A percentile compares a stretch with the other conserved stretches of the same genome.
Evolutionary conservation across 805 yeast species (phyloP).

Genomic region (Debaryomyces hansenii): DNA sequence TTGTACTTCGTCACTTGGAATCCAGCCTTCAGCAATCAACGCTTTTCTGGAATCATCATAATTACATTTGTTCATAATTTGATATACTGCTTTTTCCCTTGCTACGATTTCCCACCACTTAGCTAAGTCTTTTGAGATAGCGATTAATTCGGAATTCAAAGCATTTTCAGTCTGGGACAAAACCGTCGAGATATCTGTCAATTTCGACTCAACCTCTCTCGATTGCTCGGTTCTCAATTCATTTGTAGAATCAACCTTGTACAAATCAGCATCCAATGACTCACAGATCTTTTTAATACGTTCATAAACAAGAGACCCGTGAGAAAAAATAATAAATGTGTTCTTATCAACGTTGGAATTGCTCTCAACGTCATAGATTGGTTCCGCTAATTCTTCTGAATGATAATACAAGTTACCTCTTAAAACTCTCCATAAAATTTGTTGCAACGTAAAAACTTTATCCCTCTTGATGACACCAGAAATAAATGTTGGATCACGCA

Average conservation of each 20-base stretch:
- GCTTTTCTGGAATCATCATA: conserved; percentile 84
- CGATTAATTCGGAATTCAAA: conserved; percentile 72
- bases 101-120: conserved; percentile 63
- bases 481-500: conserved; percentile 44
- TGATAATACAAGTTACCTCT: conserved; percentile 88
- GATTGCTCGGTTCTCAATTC: conserved; percentile 31
- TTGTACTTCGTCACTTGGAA: conserved; percentile 75
- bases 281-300: conserved; percentile 83
- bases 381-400: conserved; percentile 68
- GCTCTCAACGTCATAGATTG: conserved; percentile 61
- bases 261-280: conserved; percentile 82
- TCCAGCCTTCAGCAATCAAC: conserved; percentile 95
- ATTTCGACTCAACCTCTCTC: conserved; percentile 22
- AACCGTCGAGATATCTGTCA: conserved; percentile 36
- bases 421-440: conserved; percentile 86
- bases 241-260: conserved; percentile 50
- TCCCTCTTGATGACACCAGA: conserved; percentile 81
- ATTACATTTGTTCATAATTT: conserved; percentile 74
- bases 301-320: conserved; percentile 72
- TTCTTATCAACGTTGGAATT: conserved; percentile 65
- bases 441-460: conserved; percentile 70
- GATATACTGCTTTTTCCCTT: conserved; percentile 82
- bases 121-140: conserved; percentile 71
- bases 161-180: conserved; percentile 52
- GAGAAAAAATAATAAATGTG: conserved; percentile 87